Conservation (phyloP, 768 basidiomycete genomes). For the Phlegmacium glaucopus region DNA sequence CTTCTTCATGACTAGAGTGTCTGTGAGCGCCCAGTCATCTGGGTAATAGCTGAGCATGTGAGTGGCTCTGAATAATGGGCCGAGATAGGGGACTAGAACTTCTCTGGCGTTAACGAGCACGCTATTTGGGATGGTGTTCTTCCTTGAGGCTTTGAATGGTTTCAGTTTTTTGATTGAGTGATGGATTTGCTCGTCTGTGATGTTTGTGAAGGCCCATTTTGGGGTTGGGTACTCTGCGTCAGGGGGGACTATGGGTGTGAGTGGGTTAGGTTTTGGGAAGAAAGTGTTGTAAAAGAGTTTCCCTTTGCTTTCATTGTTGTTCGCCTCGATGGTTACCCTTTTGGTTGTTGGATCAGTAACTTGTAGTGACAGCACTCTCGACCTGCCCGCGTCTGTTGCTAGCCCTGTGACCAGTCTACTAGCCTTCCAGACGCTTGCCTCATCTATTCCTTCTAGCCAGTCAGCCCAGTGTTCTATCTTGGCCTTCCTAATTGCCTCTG, state of each 20-base stretch:
- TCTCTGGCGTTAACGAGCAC: constrained; percentile 22
- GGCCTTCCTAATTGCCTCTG: constrained; percentile 8
- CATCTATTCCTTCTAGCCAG: constrained; percentile 20
- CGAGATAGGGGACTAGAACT: constrained; percentile 23
- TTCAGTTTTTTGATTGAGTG: constrained; percentile 20
- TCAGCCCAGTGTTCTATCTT: constrained; percentile 23
- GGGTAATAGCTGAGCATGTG: constrained; percentile 21
- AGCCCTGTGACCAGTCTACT: constrained; percentile 11
- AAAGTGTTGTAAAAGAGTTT: constrained; percentile 4
- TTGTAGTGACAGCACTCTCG: constrained; percentile 18
- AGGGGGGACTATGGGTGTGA: background rate
- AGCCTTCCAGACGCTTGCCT: constrained; percentile 15
- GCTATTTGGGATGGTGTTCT: constrained; percentile 22
- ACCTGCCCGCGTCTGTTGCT: constrained; percentile 16
- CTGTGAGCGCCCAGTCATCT: constrained; percentile 5
- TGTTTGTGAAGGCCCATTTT: background rate
- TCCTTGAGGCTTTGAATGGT: constrained; percentile 28
- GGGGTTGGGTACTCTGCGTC: background rate
- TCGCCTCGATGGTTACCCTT: background rate
- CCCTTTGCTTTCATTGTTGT: constrained; percentile 9
- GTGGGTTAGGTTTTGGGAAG: constrained; percentile 16
- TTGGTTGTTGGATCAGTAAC: background rate
- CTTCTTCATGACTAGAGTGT: constrained; percentile 30
- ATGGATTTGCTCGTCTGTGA: constrained; percentile 13
- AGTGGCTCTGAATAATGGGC: constrained; percentile 26